Evolutionary conservation across 768 basidiomycete species (phyloP), one percentile per base, ranked within the genome.

Genomic region (Hebeloma cylindrosporum): DNA sequence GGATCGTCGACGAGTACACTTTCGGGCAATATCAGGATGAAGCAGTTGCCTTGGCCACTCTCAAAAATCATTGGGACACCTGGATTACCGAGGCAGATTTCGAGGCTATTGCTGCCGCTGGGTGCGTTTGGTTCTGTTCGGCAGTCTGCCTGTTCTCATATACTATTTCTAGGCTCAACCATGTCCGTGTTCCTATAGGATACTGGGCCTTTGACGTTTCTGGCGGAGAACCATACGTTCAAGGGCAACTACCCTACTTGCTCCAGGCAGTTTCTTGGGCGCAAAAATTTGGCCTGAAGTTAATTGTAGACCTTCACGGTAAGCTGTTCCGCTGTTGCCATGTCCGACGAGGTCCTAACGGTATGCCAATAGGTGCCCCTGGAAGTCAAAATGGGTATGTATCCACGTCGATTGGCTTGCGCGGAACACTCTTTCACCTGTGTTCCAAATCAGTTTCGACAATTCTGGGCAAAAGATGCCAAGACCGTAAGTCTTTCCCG

Each of bases 171-270:
- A 87, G 86, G 10, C 68, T 90, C 33, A 91, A 89, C 58, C 87
- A 89, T 60, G 83, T 92, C 43, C 82, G 88, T 28, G 58, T 91
- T 29, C 88, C 88, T 14, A 86, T 93, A 28, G 92, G 90, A 6
- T 94, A 86, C 63, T 93, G 88, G 88, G 88, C 86, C 4, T 91
- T 83, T 54, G 88, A 92, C 33, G 79, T 91, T 14, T 72, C 74
- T 9, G 70, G 71, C 9, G 87, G 86, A 2, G 85, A 91, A 55
- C 90, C 89, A 2, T 90, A 75, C 60, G 76, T 88, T 43, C 78
- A 81, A 63, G 88, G 88, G 5, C 87, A 89, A 58, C 66, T 85
- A 7, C 73, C 79, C 6, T 88, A 85, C 63, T 65, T 90, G 7
- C 51, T 69, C 48, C 73, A 79, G 25, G 88, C 86, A 7, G 71